A percentile compares a stretch with the other conserved stretches of the same genome.
Conservation (phyloP, 192 early-diverging fungal genomes). For the Dispira simplex region DNA sequence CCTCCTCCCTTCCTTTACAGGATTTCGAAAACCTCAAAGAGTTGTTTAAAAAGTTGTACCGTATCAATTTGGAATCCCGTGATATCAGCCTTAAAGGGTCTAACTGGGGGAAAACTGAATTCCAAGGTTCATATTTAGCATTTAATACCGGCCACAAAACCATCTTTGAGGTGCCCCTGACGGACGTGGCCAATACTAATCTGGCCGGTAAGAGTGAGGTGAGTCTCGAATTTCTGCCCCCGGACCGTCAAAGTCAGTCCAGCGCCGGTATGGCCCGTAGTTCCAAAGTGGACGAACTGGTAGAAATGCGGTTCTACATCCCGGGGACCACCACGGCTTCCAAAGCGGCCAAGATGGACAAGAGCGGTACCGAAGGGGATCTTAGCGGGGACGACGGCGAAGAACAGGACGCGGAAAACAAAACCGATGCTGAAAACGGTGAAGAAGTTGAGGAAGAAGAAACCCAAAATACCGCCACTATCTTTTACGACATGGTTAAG, state of each 20-base stretch:
- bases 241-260: slow-evolving; percentile 28
- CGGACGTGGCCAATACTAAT: slow-evolving; percentile 73
- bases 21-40: slow-evolving; percentile 70
- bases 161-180: slow-evolving; percentile 84
- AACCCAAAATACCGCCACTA: slow-evolving; percentile 14
- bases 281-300: slow-evolving; percentile 55
- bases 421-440: slow-evolving; percentile 26
- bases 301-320: slow-evolving; percentile 86
- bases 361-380: slow-evolving; percentile 28
- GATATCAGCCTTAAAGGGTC: slow-evolving; percentile 84
- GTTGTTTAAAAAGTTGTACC: slow-evolving; percentile 50
- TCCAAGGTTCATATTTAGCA: slow-evolving; percentile 55
- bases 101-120: slow-evolving; percentile 93
- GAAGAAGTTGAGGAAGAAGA: slow-evolving; percentile 49
- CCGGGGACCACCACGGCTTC: slow-evolving; percentile 56
- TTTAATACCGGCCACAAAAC: slow-evolving; percentile 75
- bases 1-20: slow-evolving; percentile 23
- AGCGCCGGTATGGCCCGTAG: slow-evolving; percentile 31
- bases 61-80: slow-evolving; percentile 56
- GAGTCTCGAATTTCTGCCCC: slow-evolving; percentile 69
- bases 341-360: slow-evolving; percentile 18
- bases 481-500: slow-evolving; percentile 88
- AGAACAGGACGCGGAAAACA: slow-evolving; percentile 17
- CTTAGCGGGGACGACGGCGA: slow-evolving; percentile 26
- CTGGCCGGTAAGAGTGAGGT: slow-evolving; percentile 84